Conservation (phyloP, 2,329 filamentous ascomycete species). For the Trichophyton verrucosum region DNA sequence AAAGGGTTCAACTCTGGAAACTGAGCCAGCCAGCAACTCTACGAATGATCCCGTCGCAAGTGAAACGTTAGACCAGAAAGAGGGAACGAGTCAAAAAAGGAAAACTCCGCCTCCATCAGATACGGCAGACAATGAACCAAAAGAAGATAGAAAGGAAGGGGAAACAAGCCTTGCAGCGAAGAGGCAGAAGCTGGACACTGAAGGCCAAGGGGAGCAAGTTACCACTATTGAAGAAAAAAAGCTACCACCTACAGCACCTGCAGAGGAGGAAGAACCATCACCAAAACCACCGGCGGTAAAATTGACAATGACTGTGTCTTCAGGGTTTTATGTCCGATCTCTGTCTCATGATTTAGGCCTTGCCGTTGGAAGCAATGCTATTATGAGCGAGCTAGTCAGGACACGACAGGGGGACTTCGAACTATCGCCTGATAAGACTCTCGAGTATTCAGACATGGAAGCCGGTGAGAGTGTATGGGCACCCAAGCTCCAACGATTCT, state of each 20-base stretch:
- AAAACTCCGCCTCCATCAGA: slow-evolving; percentile 22
- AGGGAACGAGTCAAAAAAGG: slow-evolving; percentile 21
- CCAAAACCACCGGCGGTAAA: slow-evolving; percentile 54
- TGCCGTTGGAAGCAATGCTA: slow-evolving; percentile 64
- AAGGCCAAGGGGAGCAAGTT: not conserved
- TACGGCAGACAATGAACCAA: slow-evolving; percentile 11
- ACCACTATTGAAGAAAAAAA: slow-evolving; percentile 8
- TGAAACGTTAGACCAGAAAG: slow-evolving; percentile 8
- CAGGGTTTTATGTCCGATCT: slow-evolving; percentile 91
- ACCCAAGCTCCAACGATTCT: slow-evolving; percentile 52
- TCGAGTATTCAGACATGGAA: slow-evolving; percentile 65
- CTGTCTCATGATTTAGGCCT: slow-evolving; percentile 83
- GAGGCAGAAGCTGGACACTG: slow-evolving; percentile 3
- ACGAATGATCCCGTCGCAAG: slow-evolving; percentile 7
- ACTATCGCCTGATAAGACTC: slow-evolving; percentile 55
- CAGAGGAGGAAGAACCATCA: not conserved
- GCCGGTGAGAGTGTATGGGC: slow-evolving; percentile 73
- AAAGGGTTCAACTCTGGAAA: slow-evolving; percentile 21
- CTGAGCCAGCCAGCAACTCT: not conserved
- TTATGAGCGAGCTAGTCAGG: slow-evolving; percentile 76
- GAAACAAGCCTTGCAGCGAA: not conserved
- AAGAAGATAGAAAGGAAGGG: not conserved
- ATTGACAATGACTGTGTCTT: slow-evolving; percentile 83
- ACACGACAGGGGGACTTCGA: slow-evolving; percentile 71
- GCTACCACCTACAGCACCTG: slow-evolving; percentile 25